These are phyloP conservation scores for Mollisia scopiformis DNA, from an alignment of 2,329 filamentous ascomycete genomes.

Conservation along the genomic window DNA sequence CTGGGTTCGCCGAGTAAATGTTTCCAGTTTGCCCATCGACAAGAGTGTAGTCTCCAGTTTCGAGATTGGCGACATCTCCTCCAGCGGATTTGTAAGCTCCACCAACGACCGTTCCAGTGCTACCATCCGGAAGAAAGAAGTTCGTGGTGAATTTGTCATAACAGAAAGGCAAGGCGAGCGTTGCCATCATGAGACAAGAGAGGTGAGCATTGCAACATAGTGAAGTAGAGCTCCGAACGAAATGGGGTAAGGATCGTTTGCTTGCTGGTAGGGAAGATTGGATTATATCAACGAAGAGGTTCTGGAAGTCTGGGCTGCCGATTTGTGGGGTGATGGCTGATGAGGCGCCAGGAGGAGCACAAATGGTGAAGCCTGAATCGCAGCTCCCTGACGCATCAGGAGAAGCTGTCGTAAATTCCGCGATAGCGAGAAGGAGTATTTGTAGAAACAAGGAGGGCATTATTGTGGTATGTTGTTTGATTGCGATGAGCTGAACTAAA, in stretches of 20 bases:
- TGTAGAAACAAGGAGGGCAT: not conserved
- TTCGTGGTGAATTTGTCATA: conserved; percentile 57
- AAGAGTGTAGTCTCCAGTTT: conserved; percentile 47
- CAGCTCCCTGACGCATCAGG: not conserved
- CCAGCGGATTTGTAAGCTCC: conserved; percentile 45
- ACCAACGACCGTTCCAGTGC: conserved; percentile 47
- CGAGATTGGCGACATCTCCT: conserved; percentile 44
- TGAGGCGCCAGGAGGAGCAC: conserved; percentile 36
- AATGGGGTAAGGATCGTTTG: conserved; percentile 15
- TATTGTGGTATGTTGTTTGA: not conserved
- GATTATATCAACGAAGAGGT: conserved; percentile 37
- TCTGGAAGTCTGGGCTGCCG: conserved; percentile 31
- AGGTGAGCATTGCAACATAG: conserved; percentile 31
- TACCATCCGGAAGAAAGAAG: conserved; percentile 48
- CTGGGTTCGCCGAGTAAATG: conserved; percentile 44
- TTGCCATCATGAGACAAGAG: conserved; percentile 30
- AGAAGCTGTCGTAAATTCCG: not conserved
- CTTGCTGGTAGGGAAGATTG: conserved; percentile 32
- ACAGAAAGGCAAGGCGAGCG: conserved; percentile 49
- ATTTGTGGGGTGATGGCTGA: conserved; percentile 32
- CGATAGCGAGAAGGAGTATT: not conserved
- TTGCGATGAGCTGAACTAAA: not conserved
- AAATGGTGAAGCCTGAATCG: conserved; percentile 33
- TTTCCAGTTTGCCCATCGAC: conserved; percentile 43
- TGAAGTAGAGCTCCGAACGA: conserved; percentile 16